Percentiles rank a stretch among this genome's conserved stretches.
Evolutionary conservation across 306 rosid genomes (phyloP).

Genomic region (Pyrus pyrifolia): DNA sequence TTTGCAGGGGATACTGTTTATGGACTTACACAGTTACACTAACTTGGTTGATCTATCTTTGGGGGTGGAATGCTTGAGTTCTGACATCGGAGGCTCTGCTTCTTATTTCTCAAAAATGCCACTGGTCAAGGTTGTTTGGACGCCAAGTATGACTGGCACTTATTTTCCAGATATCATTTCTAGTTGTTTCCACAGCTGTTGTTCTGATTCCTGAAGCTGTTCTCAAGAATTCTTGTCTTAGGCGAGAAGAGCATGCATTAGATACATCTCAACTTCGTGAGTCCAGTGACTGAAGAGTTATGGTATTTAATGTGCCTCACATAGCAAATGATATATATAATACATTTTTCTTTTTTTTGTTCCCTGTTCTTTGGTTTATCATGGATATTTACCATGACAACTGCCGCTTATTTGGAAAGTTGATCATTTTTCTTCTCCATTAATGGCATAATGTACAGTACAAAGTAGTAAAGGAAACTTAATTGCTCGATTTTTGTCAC

Average conservation of each 20-base stretch:
- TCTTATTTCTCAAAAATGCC: neutral
- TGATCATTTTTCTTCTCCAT: constrained; percentile 3
- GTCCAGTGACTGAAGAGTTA: neutral
- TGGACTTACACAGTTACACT: neutral
- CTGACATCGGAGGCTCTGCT: neutral
- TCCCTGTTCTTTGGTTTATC: neutral
- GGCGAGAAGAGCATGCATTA: neutral
- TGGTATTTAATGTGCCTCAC: neutral
- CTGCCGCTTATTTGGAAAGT: neutral
- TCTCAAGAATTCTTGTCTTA: constrained; percentile 4
- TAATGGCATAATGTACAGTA: neutral
- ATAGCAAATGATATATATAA: neutral
- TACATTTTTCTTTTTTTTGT: neutral
- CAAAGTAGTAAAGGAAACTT: constrained; percentile 3
- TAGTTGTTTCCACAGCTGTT: constrained; percentile 1
- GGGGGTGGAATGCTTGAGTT: neutral
- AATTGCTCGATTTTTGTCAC: neutral
- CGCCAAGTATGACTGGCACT: neutral
- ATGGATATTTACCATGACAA: neutral
- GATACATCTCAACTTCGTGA: neutral
- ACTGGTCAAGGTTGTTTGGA: neutral
- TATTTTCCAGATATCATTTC: neutral
- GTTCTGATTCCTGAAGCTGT: constrained; percentile 8
- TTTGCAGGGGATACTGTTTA: neutral
- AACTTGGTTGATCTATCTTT: neutral